Conservation (phyloP, 805 yeast species). For the Kluyveromyces nonfermentans region DNA sequence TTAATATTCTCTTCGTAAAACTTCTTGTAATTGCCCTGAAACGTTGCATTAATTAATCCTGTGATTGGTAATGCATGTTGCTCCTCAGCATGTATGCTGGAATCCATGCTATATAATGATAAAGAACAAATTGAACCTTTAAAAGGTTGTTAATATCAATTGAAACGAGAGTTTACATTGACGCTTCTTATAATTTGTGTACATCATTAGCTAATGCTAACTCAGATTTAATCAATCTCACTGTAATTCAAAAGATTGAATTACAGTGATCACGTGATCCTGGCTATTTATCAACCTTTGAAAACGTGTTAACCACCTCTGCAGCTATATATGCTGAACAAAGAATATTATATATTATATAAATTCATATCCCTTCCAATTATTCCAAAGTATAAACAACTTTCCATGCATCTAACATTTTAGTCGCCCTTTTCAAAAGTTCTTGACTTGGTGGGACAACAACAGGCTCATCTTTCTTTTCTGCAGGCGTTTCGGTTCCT, state of each 20-base stretch:
- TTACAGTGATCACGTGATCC: too few species aligned
- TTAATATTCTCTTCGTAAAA: background rate
- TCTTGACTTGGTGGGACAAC: slow-evolving; percentile 18
- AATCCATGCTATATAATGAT: background rate
- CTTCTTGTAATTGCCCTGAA: background rate
- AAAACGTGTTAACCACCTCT: too few species aligned
- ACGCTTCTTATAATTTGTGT: too few species aligned
- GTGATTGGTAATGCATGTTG: background rate
- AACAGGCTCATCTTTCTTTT: slow-evolving; percentile 5
- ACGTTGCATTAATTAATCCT: background rate
- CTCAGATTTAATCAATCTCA: too few species aligned
- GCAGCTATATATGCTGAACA: background rate
- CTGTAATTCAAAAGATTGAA: too few species aligned
- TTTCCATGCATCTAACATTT: slow-evolving; percentile 13
- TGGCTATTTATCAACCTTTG: too few species aligned
- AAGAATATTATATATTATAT: too few species aligned
- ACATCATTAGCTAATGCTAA: too few species aligned
- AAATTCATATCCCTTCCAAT: background rate
- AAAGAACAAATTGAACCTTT: background rate
- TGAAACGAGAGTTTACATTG: too few species aligned
- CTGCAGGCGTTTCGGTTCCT: background rate
- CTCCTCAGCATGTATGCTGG: background rate
- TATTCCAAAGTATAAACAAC: background rate
- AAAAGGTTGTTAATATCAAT: too few species aligned
- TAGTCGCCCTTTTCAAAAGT: slow-evolving; percentile 15